Evolutionary conservation across 140 eudicot genomes (phyloP).

Genomic region (Oenanthe javanica): DNA sequence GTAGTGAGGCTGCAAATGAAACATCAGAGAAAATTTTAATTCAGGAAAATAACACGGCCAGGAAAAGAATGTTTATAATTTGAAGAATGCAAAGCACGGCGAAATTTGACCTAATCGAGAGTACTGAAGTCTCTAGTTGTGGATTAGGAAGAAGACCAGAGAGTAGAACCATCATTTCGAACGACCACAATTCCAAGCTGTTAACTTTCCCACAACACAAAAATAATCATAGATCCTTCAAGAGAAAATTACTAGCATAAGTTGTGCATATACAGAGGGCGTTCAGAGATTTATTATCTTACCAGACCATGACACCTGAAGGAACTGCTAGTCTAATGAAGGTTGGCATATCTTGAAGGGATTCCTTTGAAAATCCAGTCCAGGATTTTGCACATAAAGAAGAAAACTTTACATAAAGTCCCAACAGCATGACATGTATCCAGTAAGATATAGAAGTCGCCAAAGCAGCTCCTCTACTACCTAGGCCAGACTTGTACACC

Average conservation of each 20-base stretch:
- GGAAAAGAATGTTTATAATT: background rate
- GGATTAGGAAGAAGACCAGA: constrained; percentile 17
- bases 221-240: background rate
- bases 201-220: background rate
- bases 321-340: constrained; percentile 40
- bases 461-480: constrained; percentile 36
- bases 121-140: constrained; percentile 6
- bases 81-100: background rate
- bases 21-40: background rate
- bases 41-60: background rate
- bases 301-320: constrained; percentile 50
- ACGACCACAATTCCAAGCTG: constrained; percentile 13
- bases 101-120: constrained; percentile 5
- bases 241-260: background rate
- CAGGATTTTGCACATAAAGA: constrained; percentile 20
- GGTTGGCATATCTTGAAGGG: constrained; percentile 16
- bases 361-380: constrained; percentile 30
- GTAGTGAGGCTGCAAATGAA: constrained; percentile 54
- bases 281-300: background rate
- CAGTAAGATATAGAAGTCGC: constrained; percentile 35
- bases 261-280: background rate
- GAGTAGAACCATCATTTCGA: constrained; percentile 6
- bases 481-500: constrained; percentile 34
- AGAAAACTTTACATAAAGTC: constrained; percentile 14
- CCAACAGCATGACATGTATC: constrained; percentile 20